Conservation (phyloP, 108 stramenopile species). For the Skeletonema grethae region DNA sequence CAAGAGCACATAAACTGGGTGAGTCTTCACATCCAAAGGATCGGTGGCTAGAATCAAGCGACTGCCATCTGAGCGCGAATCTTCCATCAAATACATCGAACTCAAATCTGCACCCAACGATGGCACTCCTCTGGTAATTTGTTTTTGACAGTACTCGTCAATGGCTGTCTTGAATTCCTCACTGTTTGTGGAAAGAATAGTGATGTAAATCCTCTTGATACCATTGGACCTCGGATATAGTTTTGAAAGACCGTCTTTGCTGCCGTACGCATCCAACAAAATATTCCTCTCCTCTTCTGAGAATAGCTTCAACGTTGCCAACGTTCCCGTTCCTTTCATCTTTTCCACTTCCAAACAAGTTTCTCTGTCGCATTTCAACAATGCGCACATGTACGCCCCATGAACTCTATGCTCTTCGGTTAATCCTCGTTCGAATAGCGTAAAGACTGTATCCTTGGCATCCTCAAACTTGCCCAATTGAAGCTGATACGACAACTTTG, state of each 20-base stretch:
- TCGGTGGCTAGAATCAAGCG: slow-evolving; percentile 57
- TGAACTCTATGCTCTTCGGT: slow-evolving; percentile 93
- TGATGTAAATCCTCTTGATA: slow-evolving; percentile 73
- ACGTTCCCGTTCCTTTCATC: slow-evolving; percentile 65
- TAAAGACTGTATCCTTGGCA: slow-evolving; percentile 64
- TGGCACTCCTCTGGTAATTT: slow-evolving; percentile 86
- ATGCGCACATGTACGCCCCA: slow-evolving; percentile 89
- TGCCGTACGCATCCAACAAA: slow-evolving; percentile 67
- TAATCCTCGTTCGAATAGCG: slow-evolving; percentile 68
- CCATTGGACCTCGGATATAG: slow-evolving; percentile 58
- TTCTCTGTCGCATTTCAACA: slow-evolving; percentile 58
- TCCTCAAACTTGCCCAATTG: slow-evolving; percentile 67
- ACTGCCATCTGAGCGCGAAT: slow-evolving; percentile 10
- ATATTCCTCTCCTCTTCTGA: slow-evolving; percentile 55
- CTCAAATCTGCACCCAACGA: slow-evolving; percentile 85
- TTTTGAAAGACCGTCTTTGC: slow-evolving; percentile 36
- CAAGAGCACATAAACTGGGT: slow-evolving; percentile 61
- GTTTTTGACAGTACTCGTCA: slow-evolving; percentile 70
- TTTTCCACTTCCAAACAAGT: slow-evolving; percentile 51
- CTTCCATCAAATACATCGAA: slow-evolving; percentile 60
- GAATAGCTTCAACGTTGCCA: slow-evolving; percentile 63
- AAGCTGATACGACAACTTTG: slow-evolving; percentile 75
- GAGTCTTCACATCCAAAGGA: slow-evolving; percentile 72
- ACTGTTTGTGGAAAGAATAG: slow-evolving; percentile 54
- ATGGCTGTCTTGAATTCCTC: slow-evolving; percentile 61